Conservation (phyloP, 352 stramenopile species). For the Globisporangium parvum region DNA sequence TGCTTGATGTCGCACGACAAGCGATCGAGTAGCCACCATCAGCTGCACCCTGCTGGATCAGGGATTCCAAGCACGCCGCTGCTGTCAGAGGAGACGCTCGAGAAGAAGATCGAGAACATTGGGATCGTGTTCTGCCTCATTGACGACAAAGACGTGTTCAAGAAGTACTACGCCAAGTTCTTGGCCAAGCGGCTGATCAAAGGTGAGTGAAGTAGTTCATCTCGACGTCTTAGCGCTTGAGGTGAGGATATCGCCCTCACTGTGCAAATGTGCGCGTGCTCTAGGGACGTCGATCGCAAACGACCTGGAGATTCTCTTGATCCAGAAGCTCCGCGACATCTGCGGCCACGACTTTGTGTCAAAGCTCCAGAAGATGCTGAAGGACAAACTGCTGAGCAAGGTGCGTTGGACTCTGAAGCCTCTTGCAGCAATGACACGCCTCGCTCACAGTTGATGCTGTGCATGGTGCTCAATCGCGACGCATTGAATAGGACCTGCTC, state of each 20-base stretch:
- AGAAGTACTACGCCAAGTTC: conserved; percentile 86
- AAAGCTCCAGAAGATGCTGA: conserved; percentile 87
- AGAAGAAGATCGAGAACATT: conserved; percentile 79
- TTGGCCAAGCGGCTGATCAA: conserved; percentile 81
- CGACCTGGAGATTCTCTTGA: conserved; percentile 71
- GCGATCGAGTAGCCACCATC: conserved; percentile 12
- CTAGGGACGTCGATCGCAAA: conserved; percentile 60
- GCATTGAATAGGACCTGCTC: conserved; percentile 46
- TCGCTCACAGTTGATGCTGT: neutral
- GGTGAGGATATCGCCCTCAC: too few species aligned
- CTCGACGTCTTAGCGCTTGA: neutral
- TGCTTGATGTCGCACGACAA: conserved; percentile 81
- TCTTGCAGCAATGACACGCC: too few species aligned
- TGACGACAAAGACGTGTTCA: conserved; percentile 88
- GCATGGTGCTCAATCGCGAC: neutral
- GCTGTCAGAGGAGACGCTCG: conserved; percentile 49
- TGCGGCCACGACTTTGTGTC: conserved; percentile 84
- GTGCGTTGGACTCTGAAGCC: conserved; percentile 16
- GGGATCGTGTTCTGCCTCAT: conserved; percentile 85
- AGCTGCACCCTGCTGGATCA: conserved; percentile 20
- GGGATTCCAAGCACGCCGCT: conserved; percentile 20
- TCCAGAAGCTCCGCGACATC: conserved; percentile 82
- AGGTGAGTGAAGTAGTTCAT: conserved; percentile 25
- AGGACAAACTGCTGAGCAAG: conserved; percentile 83
- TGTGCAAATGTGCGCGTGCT: neutral